Conservation (phyloP, 2,329 filamentous ascomycete genomes). For the Pseudonectria buxi region DNA sequence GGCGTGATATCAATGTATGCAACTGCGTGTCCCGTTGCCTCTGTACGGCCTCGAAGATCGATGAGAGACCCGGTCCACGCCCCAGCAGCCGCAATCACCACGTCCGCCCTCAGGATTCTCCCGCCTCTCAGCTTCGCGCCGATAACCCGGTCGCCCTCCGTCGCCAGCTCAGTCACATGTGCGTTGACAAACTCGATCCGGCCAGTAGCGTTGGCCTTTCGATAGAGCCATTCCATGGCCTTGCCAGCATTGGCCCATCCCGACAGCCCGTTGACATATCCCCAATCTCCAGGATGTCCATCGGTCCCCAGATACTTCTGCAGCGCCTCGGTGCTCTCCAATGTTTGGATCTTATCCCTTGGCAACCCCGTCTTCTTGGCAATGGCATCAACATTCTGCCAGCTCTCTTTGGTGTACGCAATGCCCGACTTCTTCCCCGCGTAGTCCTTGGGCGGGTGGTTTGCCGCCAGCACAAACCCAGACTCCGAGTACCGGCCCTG, state of each 20-base stretch:
- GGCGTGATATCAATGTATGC: slow-evolving; percentile 69
- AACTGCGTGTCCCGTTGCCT: slow-evolving; percentile 76
- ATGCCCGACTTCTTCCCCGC: slow-evolving; percentile 38
- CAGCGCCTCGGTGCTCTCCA: slow-evolving; percentile 41
- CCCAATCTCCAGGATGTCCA: slow-evolving; percentile 53
- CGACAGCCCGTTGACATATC: slow-evolving; percentile 66
- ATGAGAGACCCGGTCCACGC: slow-evolving; percentile 79
- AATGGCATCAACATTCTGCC: slow-evolving; percentile 53
- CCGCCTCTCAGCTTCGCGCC: slow-evolving; percentile 43
- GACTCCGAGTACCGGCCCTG: slow-evolving; percentile 63
- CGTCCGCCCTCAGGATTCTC: slow-evolving; percentile 48
- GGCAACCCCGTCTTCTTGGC: slow-evolving; percentile 31
- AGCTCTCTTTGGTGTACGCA: slow-evolving; percentile 54
- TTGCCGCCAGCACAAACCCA: slow-evolving; percentile 60
- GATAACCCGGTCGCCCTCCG: slow-evolving; percentile 34
- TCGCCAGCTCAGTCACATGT: slow-evolving; percentile 38
- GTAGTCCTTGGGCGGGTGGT: slow-evolving; percentile 30
- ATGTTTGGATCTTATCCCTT: slow-evolving; percentile 34
- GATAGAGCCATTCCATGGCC: slow-evolving; percentile 58
- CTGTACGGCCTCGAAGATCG: slow-evolving; percentile 67
- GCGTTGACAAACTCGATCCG: slow-evolving; percentile 51
- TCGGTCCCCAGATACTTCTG: slow-evolving; percentile 38
- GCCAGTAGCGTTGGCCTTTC: slow-evolving; percentile 45
- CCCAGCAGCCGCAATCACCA: slow-evolving; percentile 76
- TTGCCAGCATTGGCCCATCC: slow-evolving; percentile 77